Conservation (phyloP, 768 basidiomycete genomes). For the Leucosporidium creatinivorum region DNA sequence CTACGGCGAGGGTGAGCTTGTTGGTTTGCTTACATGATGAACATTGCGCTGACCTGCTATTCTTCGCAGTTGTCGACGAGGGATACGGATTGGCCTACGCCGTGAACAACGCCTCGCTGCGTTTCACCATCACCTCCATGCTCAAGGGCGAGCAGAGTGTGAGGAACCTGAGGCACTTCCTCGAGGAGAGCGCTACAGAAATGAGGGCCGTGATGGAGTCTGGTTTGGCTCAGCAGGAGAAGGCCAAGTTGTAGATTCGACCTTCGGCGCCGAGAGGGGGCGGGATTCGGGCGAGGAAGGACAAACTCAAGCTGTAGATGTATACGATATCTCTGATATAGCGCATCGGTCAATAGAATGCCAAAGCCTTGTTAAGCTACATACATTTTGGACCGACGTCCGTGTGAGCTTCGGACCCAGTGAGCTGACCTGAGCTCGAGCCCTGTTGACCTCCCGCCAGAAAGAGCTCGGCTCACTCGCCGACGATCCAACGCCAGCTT, state of each 20-base stretch:
- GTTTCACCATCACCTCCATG: conserved; percentile 73
- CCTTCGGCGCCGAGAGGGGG: no score
- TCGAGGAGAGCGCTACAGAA: conserved; percentile 75
- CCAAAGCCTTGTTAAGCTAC: no score
- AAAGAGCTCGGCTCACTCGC: no score
- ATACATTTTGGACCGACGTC: no score
- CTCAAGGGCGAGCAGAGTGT: conserved; percentile 20
- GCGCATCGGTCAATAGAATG: no score
- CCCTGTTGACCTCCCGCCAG: no score
- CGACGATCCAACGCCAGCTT: no score
- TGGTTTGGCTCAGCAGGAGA: conserved; percentile 48
- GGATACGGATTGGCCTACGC: conserved; percentile 51
- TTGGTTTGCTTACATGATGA: conserved; percentile 1
- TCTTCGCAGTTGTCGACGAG: conserved; percentile 23
- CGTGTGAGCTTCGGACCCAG: no score
- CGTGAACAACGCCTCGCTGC: conserved; percentile 72
- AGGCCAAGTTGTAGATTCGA: conserved; percentile 26
- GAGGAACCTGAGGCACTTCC: conserved; percentile 51
- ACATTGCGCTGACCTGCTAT: background rate
- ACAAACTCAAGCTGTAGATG: no score
- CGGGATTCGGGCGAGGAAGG: no score
- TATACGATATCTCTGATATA: no score
- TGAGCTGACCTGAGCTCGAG: no score
- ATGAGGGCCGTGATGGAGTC: conserved; percentile 66
- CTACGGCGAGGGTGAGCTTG: conserved; percentile 74